phyloP scores from a whole-genome alignment of 306 rosid species.

The cucumber (Cucumis sativus) region DNA sequence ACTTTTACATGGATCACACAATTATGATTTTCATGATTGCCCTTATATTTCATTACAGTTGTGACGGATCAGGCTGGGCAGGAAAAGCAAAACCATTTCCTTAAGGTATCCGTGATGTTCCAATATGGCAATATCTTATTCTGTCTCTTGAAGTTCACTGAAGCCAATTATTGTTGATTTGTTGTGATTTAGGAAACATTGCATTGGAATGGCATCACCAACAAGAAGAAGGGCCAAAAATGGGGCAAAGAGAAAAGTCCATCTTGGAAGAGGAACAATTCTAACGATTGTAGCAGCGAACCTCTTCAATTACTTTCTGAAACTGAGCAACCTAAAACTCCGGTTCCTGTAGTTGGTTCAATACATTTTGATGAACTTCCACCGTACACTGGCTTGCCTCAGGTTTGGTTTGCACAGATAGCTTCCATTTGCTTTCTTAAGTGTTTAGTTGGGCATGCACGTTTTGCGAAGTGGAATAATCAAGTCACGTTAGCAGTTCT shows the following conservation, averaged over 20 bases:
- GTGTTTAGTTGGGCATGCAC: background rate
- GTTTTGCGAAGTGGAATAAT: background rate
- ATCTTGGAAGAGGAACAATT: constrained; percentile 26
- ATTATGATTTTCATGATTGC: background rate
- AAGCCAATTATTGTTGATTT: constrained; percentile 10
- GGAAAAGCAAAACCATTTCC: constrained; percentile 27
- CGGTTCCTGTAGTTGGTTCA: constrained; percentile 12
- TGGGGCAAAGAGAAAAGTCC: constrained; percentile 74
- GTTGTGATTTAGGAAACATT: constrained; percentile 49
- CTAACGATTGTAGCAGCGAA: constrained; percentile 23
- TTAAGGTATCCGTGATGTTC: constrained; percentile 26
- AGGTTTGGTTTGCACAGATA: constrained; percentile 35
- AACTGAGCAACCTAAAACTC: constrained; percentile 11
- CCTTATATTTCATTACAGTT: constrained; percentile 18
- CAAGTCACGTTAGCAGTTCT: background rate
- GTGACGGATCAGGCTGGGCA: constrained; percentile 37
- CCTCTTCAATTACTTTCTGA: constrained; percentile 18
- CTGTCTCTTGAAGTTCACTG: background rate
- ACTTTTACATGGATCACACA: background rate
- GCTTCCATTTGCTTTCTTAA: constrained; percentile 5
- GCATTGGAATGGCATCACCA: constrained; percentile 85
- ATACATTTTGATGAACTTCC: constrained; percentile 53
- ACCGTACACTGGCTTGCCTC: constrained; percentile 45
- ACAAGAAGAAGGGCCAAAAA: constrained; percentile 85
- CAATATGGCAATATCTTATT: background rate